These are phyloP conservation scores for Aspergillus diversus DNA, from an alignment of 495 filamentous ascomycete genomes.

Conservation along the genomic window DNA sequence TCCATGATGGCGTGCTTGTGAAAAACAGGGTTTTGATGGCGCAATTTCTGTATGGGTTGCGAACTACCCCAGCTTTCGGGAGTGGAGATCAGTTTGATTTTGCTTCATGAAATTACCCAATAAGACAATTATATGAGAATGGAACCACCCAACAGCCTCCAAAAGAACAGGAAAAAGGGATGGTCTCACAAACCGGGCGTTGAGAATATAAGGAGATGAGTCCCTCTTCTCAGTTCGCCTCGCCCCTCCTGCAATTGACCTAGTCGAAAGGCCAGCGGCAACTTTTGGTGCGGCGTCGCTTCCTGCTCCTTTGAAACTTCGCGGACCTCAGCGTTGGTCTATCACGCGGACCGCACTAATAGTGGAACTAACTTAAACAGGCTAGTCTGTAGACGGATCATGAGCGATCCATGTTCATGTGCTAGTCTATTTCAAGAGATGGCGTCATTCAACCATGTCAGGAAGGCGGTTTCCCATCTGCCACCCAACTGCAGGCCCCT, in stretches of 20 bases:
- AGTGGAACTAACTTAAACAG: background rate
- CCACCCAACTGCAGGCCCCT: background rate
- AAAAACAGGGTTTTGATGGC: constrained; percentile 19
- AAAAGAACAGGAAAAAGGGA: background rate
- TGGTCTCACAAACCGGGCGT: background rate
- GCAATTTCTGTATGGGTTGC: constrained; percentile 1
- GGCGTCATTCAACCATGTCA: background rate
- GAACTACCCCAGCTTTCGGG: constrained; percentile 20
- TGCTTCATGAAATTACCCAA: constrained; percentile 7
- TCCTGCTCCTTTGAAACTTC: background rate
- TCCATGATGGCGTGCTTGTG: constrained; percentile 48
- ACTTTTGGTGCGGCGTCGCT: background rate
- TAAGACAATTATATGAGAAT: constrained; percentile 6
- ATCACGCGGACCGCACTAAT: constrained; percentile 1
- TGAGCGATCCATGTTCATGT: background rate
- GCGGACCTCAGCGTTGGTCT: background rate
- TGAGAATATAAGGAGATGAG: background rate
- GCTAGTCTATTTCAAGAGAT: constrained; percentile 2
- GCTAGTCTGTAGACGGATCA: background rate
- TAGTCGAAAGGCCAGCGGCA: background rate
- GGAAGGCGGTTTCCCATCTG: background rate
- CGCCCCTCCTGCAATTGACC: constrained; percentile 1
- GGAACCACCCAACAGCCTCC: too few species aligned
- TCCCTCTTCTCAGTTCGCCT: background rate
- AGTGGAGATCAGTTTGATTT: constrained; percentile 13